A percentile compares a stretch with the other conserved stretches of the same genome.
phyloP scores from a whole-genome alignment of 2,329 filamentous ascomycete species.

The Aphanocladium album region DNA sequence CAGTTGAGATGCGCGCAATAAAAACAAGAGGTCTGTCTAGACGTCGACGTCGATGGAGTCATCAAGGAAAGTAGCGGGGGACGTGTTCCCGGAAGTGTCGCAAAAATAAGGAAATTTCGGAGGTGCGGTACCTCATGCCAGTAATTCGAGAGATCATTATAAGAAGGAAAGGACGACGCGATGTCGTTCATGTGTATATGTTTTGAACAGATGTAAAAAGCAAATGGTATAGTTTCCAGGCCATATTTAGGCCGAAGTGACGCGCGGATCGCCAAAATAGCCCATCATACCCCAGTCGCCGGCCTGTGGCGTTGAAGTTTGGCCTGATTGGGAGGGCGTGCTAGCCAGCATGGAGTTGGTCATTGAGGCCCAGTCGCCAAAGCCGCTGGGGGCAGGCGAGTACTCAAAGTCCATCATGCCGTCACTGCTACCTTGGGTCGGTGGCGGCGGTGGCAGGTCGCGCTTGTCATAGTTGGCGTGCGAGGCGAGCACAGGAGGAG shows the following conservation, averaged over 20 bases:
- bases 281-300: constrained; percentile 30
- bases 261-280: constrained; percentile 29
- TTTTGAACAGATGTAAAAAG: background rate
- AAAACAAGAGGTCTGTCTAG: constrained; percentile 10
- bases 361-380: constrained; percentile 39
- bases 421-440: constrained; percentile 22
- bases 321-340: constrained; percentile 22
- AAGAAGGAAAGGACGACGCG: background rate
- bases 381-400: constrained; percentile 32
- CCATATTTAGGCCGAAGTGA: constrained; percentile 23
- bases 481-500: constrained; percentile 21
- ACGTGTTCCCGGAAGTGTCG: background rate
- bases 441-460: constrained; percentile 29
- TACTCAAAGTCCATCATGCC: constrained; percentile 41
- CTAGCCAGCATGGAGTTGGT: constrained; percentile 26
- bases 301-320: constrained; percentile 13
- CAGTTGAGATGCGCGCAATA: background rate
- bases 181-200: background rate
- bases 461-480: constrained; percentile 30
- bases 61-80: constrained; percentile 3
- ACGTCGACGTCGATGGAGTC: constrained; percentile 12
- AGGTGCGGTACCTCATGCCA: background rate
- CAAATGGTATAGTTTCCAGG: background rate
- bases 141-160: background rate
- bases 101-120: background rate